Conservation (phyloP, 176 grass and related monocot species). For the Neostapfia colusana region DNA sequence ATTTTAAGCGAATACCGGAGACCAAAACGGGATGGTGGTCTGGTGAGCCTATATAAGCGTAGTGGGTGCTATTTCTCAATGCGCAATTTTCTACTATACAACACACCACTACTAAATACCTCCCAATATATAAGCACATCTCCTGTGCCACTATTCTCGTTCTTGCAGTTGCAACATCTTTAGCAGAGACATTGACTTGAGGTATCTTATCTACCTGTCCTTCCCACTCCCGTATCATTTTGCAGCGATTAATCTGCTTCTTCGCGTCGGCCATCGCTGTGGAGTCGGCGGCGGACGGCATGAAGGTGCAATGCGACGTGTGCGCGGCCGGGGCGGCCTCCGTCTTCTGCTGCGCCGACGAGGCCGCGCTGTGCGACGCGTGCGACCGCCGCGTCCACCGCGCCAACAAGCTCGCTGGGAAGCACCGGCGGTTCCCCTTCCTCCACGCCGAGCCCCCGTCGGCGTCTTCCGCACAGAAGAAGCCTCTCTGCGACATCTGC, state of each 20-base stretch:
- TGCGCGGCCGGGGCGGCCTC: constrained; percentile 63
- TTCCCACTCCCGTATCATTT: not conserved
- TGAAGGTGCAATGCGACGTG: constrained; percentile 94
- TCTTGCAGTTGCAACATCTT: constrained; percentile 6
- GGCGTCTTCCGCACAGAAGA: constrained; percentile 8
- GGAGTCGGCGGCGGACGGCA: not conserved
- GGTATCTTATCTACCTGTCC: constrained; percentile 16
- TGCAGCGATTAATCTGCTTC: not conserved
- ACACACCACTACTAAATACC: not conserved
- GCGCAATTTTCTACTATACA: not conserved
- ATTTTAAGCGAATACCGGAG: too few relatives aligned
- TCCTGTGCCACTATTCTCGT: not conserved
- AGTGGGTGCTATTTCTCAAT: not conserved
- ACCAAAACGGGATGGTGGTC: not conserved
- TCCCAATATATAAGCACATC: constrained; percentile 43
- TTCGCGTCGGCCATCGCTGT: not conserved
- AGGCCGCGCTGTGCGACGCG: constrained; percentile 74
- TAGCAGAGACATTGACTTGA: constrained; percentile 21
- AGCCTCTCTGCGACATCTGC: constrained; percentile 82
- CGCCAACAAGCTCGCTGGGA: constrained; percentile 76
- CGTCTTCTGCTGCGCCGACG: constrained; percentile 87
- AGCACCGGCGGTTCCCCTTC: constrained; percentile 69
- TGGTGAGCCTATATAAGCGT: not conserved
- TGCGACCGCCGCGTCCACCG: constrained; percentile 70
- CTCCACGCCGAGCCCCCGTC: constrained; percentile 38